These are phyloP conservation scores for Ceratocystis alfenasii DNA, from an alignment of 2,329 filamentous ascomycete genomes.

Conservation along the genomic window DNA sequence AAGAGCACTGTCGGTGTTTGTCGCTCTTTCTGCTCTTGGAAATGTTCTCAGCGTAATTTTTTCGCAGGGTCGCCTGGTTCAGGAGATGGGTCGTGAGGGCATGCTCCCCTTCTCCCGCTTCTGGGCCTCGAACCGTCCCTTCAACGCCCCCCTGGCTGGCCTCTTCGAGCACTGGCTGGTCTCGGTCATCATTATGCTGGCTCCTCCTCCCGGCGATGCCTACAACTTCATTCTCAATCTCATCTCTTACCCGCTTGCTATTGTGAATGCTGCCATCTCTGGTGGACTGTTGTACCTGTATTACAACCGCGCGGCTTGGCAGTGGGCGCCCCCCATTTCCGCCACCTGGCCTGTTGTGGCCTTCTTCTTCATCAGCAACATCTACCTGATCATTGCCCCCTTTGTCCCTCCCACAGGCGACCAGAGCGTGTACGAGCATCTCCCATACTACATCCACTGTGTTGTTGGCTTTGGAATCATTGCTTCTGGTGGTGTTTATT, in stretches of 20 bases:
- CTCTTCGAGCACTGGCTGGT: slow-evolving; percentile 54
- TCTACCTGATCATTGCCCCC: slow-evolving; percentile 49
- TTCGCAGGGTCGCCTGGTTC: slow-evolving; percentile 53
- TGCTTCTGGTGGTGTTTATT: slow-evolving; percentile 42
- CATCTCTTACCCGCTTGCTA: slow-evolving; percentile 52
- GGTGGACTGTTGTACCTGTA: slow-evolving; percentile 44
- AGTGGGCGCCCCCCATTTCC: slow-evolving; percentile 44
- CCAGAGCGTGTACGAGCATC: slow-evolving; percentile 41
- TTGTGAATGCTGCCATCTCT: slow-evolving; percentile 45
- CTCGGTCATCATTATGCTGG: slow-evolving; percentile 53
- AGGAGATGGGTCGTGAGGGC: slow-evolving; percentile 54
- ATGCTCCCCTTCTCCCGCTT: slow-evolving; percentile 51
- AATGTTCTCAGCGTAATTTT: slow-evolving; percentile 58
- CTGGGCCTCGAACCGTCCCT: slow-evolving; percentile 52
- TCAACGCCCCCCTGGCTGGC: slow-evolving; percentile 49
- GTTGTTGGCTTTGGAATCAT: slow-evolving; percentile 46
- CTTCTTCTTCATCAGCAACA: slow-evolving; percentile 50
- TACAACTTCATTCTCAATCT: slow-evolving; percentile 53
- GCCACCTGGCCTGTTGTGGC: slow-evolving; percentile 42
- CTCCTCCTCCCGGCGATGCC: slow-evolving; percentile 54
- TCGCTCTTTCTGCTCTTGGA: slow-evolving; percentile 55
- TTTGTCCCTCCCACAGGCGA: slow-evolving; percentile 42
- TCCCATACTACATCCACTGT: slow-evolving; percentile 48
- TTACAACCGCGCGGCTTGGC: slow-evolving; percentile 35
- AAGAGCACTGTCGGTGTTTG: slow-evolving; percentile 50